Evolutionary conservation across 768 basidiomycete genomes (phyloP).

Genomic region (Kwoniella europaea): DNA sequence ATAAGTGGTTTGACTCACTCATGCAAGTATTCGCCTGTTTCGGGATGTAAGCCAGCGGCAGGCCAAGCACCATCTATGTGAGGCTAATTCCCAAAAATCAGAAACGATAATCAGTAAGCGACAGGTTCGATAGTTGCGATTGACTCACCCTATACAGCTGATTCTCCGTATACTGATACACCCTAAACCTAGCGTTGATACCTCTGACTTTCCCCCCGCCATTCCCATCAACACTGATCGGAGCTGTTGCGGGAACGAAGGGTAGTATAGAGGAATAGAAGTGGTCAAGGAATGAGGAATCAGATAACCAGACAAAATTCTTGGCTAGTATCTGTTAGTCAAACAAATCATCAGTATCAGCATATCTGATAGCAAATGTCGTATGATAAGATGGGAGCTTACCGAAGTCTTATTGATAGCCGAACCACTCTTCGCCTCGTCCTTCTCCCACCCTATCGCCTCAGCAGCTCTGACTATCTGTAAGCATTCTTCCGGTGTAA

Average conservation of each 20-base stretch:
- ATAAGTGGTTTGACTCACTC: constrained; percentile 56
- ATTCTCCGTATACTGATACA: constrained; percentile 64
- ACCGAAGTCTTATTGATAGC: constrained; percentile 62
- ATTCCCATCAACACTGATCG: constrained; percentile 37
- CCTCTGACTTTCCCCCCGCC: constrained; percentile 61
- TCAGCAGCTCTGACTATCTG: constrained; percentile 63
- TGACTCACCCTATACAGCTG: constrained; percentile 61
- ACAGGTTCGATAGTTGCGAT: too few relatives aligned
- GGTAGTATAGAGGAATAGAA: constrained; percentile 62
- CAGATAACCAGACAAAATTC: constrained; percentile 66
- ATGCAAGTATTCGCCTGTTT: constrained; percentile 63
- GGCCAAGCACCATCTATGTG: constrained; percentile 68
- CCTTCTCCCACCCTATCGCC: constrained; percentile 63
- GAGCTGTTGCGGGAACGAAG: constrained; percentile 60
- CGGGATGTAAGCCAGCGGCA: constrained; percentile 61
- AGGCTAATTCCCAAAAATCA: constrained; percentile 45
- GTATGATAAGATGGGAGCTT: too few relatives aligned
- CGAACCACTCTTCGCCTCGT: constrained; percentile 64
- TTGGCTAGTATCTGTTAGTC: constrained; percentile 59
- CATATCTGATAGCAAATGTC: too few relatives aligned
- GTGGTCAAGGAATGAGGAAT: constrained; percentile 60
- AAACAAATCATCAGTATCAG: background rate
- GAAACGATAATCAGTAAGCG: too few relatives aligned
- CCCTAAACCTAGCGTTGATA: constrained; percentile 63
- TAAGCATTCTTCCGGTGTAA: constrained; percentile 62